These are phyloP conservation scores for Boletus sp. DNA, from an alignment of 768 basidiomycete species.

Conservation along the genomic window DNA sequence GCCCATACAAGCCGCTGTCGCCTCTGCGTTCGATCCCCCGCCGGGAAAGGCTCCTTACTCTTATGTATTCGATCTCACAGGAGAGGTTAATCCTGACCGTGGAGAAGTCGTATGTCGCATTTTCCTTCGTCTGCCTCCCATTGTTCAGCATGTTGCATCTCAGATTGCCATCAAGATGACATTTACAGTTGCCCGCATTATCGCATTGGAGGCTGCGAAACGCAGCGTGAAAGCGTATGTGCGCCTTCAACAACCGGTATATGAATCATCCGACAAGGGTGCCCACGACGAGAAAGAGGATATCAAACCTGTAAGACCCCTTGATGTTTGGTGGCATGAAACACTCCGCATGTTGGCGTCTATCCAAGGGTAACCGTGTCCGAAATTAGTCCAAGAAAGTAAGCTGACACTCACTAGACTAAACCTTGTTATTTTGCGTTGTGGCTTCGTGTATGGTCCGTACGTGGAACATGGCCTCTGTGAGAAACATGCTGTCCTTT, in stretches of 20 bases:
- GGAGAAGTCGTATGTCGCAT: slow-evolving; percentile 60
- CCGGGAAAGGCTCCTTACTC: slow-evolving; percentile 67
- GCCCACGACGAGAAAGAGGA: slow-evolving; percentile 70
- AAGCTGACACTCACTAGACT: slow-evolving; percentile 45
- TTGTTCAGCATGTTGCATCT: slow-evolving; percentile 5
- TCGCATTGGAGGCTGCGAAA: slow-evolving; percentile 78
- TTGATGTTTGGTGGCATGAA: slow-evolving; percentile 91
- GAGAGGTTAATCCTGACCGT: slow-evolving; percentile 74
- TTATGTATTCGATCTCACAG: slow-evolving; percentile 84
- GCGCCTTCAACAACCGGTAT: slow-evolving; percentile 75
- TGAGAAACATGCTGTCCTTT: slow-evolving; percentile 33
- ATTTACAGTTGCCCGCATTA: slow-evolving; percentile 60
- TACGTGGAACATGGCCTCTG: slow-evolving; percentile 71
- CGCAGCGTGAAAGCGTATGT: slow-evolving; percentile 78
- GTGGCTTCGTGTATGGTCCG: slow-evolving; percentile 78
- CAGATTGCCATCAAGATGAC: slow-evolving; percentile 81
- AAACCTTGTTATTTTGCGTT: slow-evolving; percentile 76
- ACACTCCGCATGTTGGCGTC: slow-evolving; percentile 70
- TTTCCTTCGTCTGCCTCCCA: neutral
- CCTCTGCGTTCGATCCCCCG: slow-evolving; percentile 68
- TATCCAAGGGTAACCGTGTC: slow-evolving; percentile 58
- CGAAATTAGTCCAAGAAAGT: neutral
- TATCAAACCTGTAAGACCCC: slow-evolving; percentile 63
- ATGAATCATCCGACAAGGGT: slow-evolving; percentile 69
- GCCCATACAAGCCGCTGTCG: slow-evolving; percentile 54